Base-by-base conservation (phyloP, 139 green algal species). In the Zygnema circumcarinatum region DNA sequence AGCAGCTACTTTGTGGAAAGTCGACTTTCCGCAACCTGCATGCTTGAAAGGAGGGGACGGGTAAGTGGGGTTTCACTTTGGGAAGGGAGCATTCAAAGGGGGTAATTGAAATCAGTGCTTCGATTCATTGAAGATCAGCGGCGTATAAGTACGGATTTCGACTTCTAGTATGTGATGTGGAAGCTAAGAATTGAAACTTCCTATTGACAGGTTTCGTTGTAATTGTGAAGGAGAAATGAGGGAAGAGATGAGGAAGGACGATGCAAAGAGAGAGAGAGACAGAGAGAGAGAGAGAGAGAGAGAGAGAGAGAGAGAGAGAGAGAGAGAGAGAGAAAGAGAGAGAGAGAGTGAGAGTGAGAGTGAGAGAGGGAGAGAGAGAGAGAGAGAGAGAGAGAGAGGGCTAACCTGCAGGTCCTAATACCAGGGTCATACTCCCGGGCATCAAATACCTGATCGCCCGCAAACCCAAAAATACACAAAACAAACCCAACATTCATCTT, bases 1-100 rank as follows among this genome's bases (percentile, higher is more conserved):
- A 3, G 69, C 7, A 41, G 36, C 36, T 11, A 78, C 7, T 16
- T 78, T 78, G 16, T 52, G 69, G 3, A 78, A 16, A 25, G 69
- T 78, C 7, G 69, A 78, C 16, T 78, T 78, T 20, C 69, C 69
- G 16, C 69, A 78, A 22, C 69, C 69, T 39, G 16, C 7, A 78
- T 22, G 16, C 3, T 78, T 78, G 69, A 22, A 78, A 78, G 16
- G 16, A 78, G 16, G 69, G 16, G 7, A 78, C 3, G 16, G 16
- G 69, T 78, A n/a, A 78, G 69, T 62, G 47, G 16, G 16, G 16
- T 16, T 62, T 62, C 16, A 16, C 47, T 62, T 62, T 62, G 7
- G 7, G 7, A 3, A 16, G 69, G 16, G 16, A 78, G 16, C 3
- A 78, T 72, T 29, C 54, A 72, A 29, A 72, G 54, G 29, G 54